Percentiles rank a stretch among this genome's conserved stretches.
Evolutionary conservation across 768 basidiomycete genomes (phyloP).

Genomic region (Hericium erinaceus): DNA sequence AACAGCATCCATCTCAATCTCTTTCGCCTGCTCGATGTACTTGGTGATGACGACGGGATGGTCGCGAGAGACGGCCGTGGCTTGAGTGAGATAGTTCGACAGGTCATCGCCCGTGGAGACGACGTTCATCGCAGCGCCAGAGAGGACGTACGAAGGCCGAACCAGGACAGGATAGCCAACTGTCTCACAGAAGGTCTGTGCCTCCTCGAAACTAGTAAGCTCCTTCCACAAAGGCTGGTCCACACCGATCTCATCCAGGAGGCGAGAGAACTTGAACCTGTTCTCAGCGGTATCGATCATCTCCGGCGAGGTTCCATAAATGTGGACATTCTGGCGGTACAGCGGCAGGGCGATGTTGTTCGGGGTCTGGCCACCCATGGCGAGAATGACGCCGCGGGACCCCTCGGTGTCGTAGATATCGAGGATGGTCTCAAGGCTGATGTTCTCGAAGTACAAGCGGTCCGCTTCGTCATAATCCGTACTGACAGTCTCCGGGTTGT

Average conservation of each 20-base stretch:
- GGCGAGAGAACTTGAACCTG: slow-evolving; percentile 97
- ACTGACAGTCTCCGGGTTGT: slow-evolving; percentile 98
- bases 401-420: slow-evolving; percentile 93
- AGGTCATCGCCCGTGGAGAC: slow-evolving; percentile 91
- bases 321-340: slow-evolving; percentile 96
- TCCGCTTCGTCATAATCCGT: slow-evolving; percentile 99
- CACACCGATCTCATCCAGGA: slow-evolving; percentile 96
- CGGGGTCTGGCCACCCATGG: slow-evolving; percentile 98
- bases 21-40: slow-evolving; percentile 99
- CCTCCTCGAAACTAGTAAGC: slow-evolving; percentile 83
- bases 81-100: slow-evolving; percentile 85
- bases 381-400: slow-evolving; percentile 85
- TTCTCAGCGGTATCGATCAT: slow-evolving; percentile 99
- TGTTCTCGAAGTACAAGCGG: slow-evolving; percentile 97
- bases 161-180: slow-evolving; percentile 96
- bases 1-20: slow-evolving; percentile 99
- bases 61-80: slow-evolving; percentile 90
- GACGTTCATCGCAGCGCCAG: slow-evolving; percentile 99
- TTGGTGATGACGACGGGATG: slow-evolving; percentile 98
- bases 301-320: slow-evolving; percentile 97
- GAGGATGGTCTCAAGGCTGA: slow-evolving; percentile 90
- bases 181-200: slow-evolving; percentile 79
- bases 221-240: slow-evolving; percentile 99
- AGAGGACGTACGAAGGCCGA: slow-evolving; percentile 96
- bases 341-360: slow-evolving; percentile 97